phyloP scores from a whole-genome alignment of 306 rosid species.

The Cucumis melo region DNA sequence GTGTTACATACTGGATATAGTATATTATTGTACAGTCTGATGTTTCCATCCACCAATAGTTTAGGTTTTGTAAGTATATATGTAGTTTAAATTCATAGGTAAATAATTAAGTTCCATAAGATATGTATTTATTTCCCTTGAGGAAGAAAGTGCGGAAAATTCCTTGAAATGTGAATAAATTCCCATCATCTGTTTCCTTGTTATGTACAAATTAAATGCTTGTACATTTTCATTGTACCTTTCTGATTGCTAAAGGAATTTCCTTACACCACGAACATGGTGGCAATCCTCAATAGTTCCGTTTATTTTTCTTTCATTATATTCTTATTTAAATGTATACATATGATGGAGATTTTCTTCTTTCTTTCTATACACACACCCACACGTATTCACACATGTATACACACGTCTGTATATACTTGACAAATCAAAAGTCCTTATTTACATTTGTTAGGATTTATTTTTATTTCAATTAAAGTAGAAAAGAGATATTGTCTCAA shows the following conservation, averaged over 20 bases:
- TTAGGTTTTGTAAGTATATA: neutral
- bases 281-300: neutral
- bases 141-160: neutral
- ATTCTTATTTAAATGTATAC: no score
- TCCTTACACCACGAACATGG: neutral
- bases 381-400: no score
- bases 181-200: neutral
- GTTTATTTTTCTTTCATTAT: no score
- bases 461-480: no score
- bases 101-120: conserved; percentile 12
- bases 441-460: no score
- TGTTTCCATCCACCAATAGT: neutral
- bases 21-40: neutral
- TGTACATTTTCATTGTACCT: neutral
- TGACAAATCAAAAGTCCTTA: no score
- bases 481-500: no score
- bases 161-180: neutral
- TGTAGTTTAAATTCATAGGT: conserved; percentile 18
- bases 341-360: neutral
- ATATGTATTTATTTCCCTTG: neutral
- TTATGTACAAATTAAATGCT: neutral
- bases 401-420: no score
- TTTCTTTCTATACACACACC: no score
- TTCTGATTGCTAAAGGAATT: neutral
- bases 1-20: neutral